Percentiles rank a stretch among this genome's conserved stretches.
Evolutionary conservation across 768 basidiomycete species (phyloP).

Genomic region (Phallus indusiatus): DNA sequence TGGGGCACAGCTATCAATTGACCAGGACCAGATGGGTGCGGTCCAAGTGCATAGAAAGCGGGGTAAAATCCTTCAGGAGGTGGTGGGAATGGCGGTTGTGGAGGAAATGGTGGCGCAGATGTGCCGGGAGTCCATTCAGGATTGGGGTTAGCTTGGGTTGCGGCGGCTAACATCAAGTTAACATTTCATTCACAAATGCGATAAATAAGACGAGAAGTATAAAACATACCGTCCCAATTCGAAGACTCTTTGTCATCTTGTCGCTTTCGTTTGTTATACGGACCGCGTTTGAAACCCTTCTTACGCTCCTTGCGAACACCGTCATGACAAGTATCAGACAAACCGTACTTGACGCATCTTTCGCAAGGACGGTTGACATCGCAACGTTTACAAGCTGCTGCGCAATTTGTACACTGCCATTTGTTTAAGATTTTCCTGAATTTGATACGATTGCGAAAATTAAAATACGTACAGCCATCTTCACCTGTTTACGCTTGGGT

Average conservation of each 20-base stretch:
- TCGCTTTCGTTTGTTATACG: constrained; percentile 43
- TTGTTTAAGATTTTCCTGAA: not conserved
- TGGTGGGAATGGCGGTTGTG: constrained; percentile 3
- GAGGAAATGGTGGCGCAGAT: constrained; percentile 1
- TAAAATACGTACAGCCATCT: constrained; percentile 42
- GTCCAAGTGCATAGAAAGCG: constrained; percentile 5
- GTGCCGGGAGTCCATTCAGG: constrained; percentile 8
- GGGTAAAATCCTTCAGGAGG: constrained; percentile 8
- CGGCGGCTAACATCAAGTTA: constrained; percentile 1
- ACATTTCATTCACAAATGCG: not conserved
- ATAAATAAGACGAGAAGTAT: not conserved
- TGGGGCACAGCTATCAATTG: constrained; percentile 6
- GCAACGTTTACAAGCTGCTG: constrained; percentile 47
- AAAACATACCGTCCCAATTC: constrained; percentile 6
- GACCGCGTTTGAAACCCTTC: constrained; percentile 48
- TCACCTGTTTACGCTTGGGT: constrained; percentile 46
- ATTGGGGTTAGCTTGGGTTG: constrained; percentile 6
- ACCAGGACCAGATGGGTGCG: constrained; percentile 4
- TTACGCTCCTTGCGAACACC: constrained; percentile 58
- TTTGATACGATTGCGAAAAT: not conserved
- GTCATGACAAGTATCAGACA: constrained; percentile 47
- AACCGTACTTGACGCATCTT: constrained; percentile 54
- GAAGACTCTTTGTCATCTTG: constrained; percentile 17
- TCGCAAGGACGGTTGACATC: constrained; percentile 54
- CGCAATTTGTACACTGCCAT: constrained; percentile 45